Percentiles rank a stretch among this genome's conserved stretches.
Conservation (phyloP, 2,329 filamentous ascomycete species). For the Pseudogymnoascus sp. region DNA sequence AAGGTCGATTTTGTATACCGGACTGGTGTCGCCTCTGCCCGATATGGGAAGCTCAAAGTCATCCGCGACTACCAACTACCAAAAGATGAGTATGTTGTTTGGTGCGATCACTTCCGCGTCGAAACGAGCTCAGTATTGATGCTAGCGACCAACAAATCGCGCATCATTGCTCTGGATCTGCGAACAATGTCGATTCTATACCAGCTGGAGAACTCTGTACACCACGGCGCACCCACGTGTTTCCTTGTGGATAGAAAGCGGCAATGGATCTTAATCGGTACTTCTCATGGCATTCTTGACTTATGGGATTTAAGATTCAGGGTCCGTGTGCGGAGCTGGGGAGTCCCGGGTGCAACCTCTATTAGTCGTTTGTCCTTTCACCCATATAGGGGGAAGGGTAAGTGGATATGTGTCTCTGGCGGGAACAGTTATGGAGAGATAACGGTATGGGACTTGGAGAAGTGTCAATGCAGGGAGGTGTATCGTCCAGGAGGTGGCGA, state of each 20-base stretch:
- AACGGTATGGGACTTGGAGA: conserved; percentile 93
- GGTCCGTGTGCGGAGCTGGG: conserved; percentile 81
- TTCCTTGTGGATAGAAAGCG: conserved; percentile 81
- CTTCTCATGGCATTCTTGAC: conserved; percentile 84
- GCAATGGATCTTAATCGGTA: conserved; percentile 87
- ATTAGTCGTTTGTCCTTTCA: conserved; percentile 77
- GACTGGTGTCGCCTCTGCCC: conserved; percentile 46
- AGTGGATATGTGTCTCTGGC: conserved; percentile 82
- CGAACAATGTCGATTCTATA: conserved; percentile 79
- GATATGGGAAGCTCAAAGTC: conserved; percentile 70
- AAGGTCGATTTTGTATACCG: conserved; percentile 55
- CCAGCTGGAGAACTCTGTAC: conserved; percentile 74
- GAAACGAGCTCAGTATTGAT: conserved; percentile 77
- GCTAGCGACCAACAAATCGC: conserved; percentile 77
- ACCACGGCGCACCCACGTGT: conserved; percentile 85
- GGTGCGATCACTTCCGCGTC: conserved; percentile 85
- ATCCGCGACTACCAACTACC: conserved; percentile 77
- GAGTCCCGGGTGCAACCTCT: conserved; percentile 69
- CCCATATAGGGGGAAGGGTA: conserved; percentile 68
- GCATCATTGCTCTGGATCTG: conserved; percentile 77
- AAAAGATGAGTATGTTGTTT: conserved; percentile 69
- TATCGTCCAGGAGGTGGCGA: conserved; percentile 62
- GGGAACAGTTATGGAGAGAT: conserved; percentile 83
- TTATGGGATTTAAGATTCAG: conserved; percentile 97
- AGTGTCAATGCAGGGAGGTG: conserved; percentile 78